Conservation (phyloP, 2,329 filamentous ascomycete species). For the Diaporthe citriasiana region DNA sequence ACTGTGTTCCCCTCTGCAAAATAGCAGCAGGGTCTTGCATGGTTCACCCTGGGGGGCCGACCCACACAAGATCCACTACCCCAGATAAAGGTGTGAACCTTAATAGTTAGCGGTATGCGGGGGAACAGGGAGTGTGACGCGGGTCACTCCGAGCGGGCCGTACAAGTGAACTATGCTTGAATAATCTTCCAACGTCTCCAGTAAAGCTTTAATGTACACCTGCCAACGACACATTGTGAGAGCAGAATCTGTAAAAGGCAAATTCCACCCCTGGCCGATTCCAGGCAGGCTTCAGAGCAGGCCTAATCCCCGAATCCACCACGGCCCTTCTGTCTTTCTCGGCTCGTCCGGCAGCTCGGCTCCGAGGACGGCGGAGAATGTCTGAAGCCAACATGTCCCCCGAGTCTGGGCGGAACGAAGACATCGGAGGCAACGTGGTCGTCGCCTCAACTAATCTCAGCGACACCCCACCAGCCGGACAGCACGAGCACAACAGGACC, state of each 20-base stretch:
- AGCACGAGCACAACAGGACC: background rate
- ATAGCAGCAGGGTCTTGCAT: background rate
- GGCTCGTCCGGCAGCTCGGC: background rate
- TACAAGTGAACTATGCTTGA: no score
- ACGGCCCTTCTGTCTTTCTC: background rate
- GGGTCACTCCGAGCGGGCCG: constrained; percentile 8
- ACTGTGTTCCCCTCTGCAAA: background rate
- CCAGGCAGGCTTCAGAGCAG: background rate
- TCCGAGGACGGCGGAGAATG: constrained; percentile 3
- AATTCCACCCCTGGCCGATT: background rate
- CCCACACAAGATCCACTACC: background rate
- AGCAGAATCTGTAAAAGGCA: background rate
- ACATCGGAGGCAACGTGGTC: constrained; percentile 1
- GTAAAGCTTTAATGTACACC: background rate
- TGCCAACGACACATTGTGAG: background rate
- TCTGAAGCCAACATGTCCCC: constrained; percentile 4
- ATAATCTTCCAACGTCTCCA: background rate
- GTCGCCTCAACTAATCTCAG: background rate
- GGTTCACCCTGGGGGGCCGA: background rate
- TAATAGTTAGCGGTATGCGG: constrained; percentile 8
- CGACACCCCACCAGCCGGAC: background rate
- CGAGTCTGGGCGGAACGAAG: background rate
- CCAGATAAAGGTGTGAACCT: constrained; percentile 6
- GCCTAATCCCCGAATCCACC: background rate
- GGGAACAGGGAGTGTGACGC: background rate